Conservation (phyloP, 495 filamentous ascomycete species). For the Lentithecium fluviatile region DNA sequence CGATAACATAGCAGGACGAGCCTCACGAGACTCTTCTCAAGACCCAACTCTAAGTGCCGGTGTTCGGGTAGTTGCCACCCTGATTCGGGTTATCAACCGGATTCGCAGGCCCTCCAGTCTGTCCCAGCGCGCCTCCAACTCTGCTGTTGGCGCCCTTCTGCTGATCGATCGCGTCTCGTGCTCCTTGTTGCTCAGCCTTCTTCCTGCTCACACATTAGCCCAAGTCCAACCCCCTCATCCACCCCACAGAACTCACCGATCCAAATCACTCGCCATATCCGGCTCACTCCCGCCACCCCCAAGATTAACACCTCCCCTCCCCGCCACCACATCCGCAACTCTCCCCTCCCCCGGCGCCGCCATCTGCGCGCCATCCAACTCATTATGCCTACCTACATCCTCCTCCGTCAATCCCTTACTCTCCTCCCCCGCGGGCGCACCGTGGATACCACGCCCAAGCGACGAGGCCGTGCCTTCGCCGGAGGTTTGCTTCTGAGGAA, state of each 20-base stretch:
- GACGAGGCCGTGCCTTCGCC: constrained; percentile 27
- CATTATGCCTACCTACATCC: constrained; percentile 41
- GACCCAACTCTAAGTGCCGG: neutral
- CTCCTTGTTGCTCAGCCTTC: constrained; percentile 46
- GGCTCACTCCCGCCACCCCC: constrained; percentile 34
- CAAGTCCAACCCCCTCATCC: neutral
- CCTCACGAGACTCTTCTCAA: neutral
- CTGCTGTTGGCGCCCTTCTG: constrained; percentile 35
- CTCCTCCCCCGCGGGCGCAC: constrained; percentile 41
- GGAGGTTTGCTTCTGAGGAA: constrained; percentile 34
- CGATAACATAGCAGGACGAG: too few species aligned
- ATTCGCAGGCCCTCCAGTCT: constrained; percentile 46
- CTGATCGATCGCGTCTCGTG: constrained; percentile 39
- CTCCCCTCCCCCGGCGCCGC: constrained; percentile 42
- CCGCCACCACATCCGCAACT: constrained; percentile 40
- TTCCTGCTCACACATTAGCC: constrained; percentile 38
- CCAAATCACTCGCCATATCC: constrained; percentile 46
- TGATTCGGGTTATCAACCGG: constrained; percentile 39
- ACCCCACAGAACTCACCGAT: constrained; percentile 36
- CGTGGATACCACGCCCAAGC: constrained; percentile 41
- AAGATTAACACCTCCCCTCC: constrained; percentile 27
- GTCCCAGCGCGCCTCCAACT: constrained; percentile 42
- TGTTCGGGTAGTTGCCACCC: constrained; percentile 33
- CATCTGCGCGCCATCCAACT: constrained; percentile 46
- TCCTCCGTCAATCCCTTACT: constrained; percentile 36